Evolutionary conservation across 805 yeast genomes (phyloP), one percentile per base, ranked within the genome.

Genomic region (Candida chilensis): DNA sequence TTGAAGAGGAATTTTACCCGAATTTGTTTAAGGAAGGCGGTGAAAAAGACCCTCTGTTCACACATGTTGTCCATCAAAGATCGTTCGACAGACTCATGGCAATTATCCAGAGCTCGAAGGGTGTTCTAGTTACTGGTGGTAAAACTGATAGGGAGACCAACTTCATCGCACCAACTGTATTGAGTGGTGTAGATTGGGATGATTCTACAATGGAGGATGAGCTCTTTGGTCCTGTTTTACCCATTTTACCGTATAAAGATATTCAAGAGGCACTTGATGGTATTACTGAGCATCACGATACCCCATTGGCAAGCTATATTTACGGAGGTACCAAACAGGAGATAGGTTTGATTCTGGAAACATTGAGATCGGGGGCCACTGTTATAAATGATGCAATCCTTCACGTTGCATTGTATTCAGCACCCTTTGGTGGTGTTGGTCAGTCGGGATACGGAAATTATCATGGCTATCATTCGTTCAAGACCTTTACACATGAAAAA

Each of bases 371-470:
- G 0, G 96, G 96, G 17, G 80, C 73, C 4, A 60, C 75, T 10
- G 50, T 74, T 28, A 59, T 83, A 37, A 85, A 86, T 47, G 96
- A 87, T 40, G 66, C 77, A 0, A 31, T 85, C 28, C 37, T 83
- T 44, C 94, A 86, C 38, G 85, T 73, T 26, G 88, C 74, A 1
- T 64, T 81, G 31, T 35, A 64, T 5, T 64, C 66, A 29, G 72
- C 84, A 3, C 96, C 96, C 16, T 90, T 88, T 54, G 97, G 97
- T 20, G 97, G 97, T 16, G 58, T 88, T 33, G 96, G 96, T 11
- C 49, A 49, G 10, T 84, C 95, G 0, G 97, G 97, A 1, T 59
- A 62, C 34, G 96, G 96, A 8, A 57, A 67, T 20, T 87, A 86
- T 54, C 96, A 87, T 48, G 95, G 96, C 3, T 55, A 54, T 37